A percentile compares a stretch with the other conserved stretches of the same genome.
Evolutionary conservation across 768 basidiomycete species (phyloP).

Genomic region (Termitomyces sp.): DNA sequence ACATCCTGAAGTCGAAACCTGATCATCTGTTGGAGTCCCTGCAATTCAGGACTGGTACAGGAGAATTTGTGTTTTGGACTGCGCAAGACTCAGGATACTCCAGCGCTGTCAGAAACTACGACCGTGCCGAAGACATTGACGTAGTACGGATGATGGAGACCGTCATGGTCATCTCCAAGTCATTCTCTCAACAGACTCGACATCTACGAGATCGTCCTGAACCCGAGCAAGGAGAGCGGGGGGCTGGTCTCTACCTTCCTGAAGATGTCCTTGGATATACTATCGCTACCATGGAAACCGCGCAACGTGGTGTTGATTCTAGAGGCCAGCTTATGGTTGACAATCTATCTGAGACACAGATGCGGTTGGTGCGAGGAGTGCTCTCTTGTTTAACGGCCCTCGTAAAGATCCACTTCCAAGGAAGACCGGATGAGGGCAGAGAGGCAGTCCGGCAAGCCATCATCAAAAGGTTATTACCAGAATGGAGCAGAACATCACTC

Average conservation of each 20-base stretch:
- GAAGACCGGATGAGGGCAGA: conserved; percentile 65
- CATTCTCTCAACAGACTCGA: conserved; percentile 78
- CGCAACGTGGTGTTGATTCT: conserved; percentile 60
- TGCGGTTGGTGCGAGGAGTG: conserved; percentile 71
- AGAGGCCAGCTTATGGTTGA: conserved; percentile 57
- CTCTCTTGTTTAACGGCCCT: conserved; percentile 64
- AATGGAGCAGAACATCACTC: conserved; percentile 85
- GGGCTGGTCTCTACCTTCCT: conserved; percentile 84
- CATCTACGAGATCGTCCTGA: conserved; percentile 76
- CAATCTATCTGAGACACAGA: conserved; percentile 70
- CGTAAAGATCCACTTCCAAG: conserved; percentile 62
- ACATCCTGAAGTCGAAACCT: conserved; percentile 79
- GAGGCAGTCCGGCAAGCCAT: conserved; percentile 79
- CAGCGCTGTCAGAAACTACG: conserved; percentile 44
- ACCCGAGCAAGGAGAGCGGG: conserved; percentile 67
- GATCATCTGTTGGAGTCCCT: conserved; percentile 66
- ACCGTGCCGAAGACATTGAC: conserved; percentile 49
- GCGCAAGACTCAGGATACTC: conserved; percentile 74
- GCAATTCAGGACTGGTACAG: conserved; percentile 75
- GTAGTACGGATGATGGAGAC: conserved; percentile 83
- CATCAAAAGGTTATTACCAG: conserved; percentile 83
- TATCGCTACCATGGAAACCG: conserved; percentile 72
- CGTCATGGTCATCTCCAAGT: conserved; percentile 70
- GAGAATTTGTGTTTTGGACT: conserved; percentile 87
- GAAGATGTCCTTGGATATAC: conserved; percentile 91